A percentile compares a stretch with the other conserved stretches of the same genome.
Conservation (phyloP, 2,329 filamentous ascomycete genomes). For the Fusarium praegraminearum region DNA sequence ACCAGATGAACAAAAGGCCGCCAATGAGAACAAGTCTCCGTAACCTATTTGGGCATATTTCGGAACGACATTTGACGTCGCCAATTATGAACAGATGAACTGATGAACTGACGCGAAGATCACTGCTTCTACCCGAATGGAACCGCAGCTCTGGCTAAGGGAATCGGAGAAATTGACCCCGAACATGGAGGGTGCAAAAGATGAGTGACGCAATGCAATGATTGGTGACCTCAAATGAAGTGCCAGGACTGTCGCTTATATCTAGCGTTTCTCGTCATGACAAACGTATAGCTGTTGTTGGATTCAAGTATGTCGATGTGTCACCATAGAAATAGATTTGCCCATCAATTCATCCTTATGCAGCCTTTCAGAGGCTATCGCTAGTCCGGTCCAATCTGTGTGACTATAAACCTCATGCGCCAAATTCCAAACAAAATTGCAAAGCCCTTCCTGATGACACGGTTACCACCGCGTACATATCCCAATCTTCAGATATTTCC, state of each 20-base stretch:
- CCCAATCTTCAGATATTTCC: accelerated
- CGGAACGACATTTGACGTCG: background rate
- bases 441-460: background rate
- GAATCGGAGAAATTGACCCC: background rate
- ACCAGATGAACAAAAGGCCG: background rate
- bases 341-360: background rate
- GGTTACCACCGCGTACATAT: background rate
- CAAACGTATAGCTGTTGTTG: background rate
- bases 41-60: background rate
- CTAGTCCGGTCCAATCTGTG: background rate
- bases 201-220: accelerated
- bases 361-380: background rate
- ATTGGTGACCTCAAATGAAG: accelerated
- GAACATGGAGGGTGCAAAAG: background rate
- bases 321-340: background rate
- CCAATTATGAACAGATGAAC: background rate
- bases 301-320: too few species aligned
- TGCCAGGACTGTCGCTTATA: accelerated
- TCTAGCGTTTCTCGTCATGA: background rate
- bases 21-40: background rate
- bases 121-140: background rate
- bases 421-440: background rate
- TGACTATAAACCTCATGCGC: background rate
- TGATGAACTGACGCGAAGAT: background rate
- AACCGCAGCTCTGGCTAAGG: background rate